Evolutionary conservation across 2,329 filamentous ascomycete genomes (phyloP), one percentile per base, ranked within the genome.

Genomic region (Paecilomyces sp.): DNA sequence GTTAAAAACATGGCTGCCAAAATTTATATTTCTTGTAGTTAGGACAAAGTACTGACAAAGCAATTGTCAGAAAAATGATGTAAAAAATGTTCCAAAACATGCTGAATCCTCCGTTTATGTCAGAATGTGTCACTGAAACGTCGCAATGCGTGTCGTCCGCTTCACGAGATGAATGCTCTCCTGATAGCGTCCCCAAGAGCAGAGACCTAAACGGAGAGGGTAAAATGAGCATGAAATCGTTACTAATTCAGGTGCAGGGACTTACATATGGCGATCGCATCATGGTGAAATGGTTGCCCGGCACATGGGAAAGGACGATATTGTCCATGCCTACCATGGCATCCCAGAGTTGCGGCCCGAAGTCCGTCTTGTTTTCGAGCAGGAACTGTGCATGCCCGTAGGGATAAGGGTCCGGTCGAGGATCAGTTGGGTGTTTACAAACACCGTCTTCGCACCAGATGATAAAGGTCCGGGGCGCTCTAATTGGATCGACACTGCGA

Each of bases 281-380:
- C 61, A 64, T 61, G 5, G 61, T 59, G 52, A 63, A 63, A 47
- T 64, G 62, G 47, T 63, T 61, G 4, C 34, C 34, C 5, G 34
- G 34, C 3, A 60, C 58, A n/a, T 61, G 58, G 24, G 57, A 54
- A 30, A 59, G 12, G 2, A 61, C 58, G 13, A 63, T 24, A 25
- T 61, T 61, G 9, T 56, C 22, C 7, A 18, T 25, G 5, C 52
- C 57, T 3, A 64, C 34, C 31, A 60, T 30, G 5, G 58, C 12
- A n/a, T 36, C 47, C 61, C 62, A 63, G 6, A 59, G 59, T 13
- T 28, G 28, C 12, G 18, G 47, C 9, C 51, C 41, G 55, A 64
- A 63, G 51, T 63, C 58, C 15, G 62, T 60, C 15, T 57, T 36
- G 24, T 64, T 61, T 28, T 63, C 58, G 6, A 61, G 41, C 11